These are phyloP conservation scores for Trichoderma sp. DNA, from an alignment of 2,329 filamentous ascomycete species.

Conservation along the genomic window DNA sequence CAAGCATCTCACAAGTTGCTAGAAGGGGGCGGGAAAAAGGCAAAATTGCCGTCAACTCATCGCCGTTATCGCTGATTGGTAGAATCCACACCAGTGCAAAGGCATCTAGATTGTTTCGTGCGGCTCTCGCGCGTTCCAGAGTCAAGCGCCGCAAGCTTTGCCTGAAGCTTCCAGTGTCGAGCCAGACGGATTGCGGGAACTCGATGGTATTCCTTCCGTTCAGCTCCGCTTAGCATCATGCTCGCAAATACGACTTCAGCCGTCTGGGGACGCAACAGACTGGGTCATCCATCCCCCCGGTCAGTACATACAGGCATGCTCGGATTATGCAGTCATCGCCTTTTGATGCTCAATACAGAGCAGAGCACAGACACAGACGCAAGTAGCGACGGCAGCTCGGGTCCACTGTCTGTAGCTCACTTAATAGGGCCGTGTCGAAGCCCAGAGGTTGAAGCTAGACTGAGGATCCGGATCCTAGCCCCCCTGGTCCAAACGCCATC, in stretches of 20 bases:
- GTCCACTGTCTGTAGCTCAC: background rate
- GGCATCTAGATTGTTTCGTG: background rate
- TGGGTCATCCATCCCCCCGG: background rate
- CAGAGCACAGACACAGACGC: background rate
- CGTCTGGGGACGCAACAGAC: background rate
- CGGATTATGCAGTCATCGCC: background rate
- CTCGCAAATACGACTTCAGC: background rate
- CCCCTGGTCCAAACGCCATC: background rate
- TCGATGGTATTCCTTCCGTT: background rate
- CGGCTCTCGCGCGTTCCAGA: slow-evolving; percentile 5
- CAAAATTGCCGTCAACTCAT: background rate
- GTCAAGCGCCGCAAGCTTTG: background rate
- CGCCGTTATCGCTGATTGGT: background rate
- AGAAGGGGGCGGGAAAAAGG: background rate
- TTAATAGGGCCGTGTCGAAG: background rate
- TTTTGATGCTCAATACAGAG: background rate
- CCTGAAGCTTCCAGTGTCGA: background rate
- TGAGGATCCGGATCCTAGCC: background rate
- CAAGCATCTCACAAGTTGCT: background rate
- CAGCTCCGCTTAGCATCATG: background rate
- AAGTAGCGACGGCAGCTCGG: background rate
- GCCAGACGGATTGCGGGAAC: background rate
- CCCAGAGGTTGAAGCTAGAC: background rate
- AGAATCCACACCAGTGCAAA: background rate
- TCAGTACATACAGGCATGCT: background rate